Evolutionary conservation across 2,329 filamentous ascomycete genomes (phyloP).

Genomic region (Beauveria bassiana): DNA sequence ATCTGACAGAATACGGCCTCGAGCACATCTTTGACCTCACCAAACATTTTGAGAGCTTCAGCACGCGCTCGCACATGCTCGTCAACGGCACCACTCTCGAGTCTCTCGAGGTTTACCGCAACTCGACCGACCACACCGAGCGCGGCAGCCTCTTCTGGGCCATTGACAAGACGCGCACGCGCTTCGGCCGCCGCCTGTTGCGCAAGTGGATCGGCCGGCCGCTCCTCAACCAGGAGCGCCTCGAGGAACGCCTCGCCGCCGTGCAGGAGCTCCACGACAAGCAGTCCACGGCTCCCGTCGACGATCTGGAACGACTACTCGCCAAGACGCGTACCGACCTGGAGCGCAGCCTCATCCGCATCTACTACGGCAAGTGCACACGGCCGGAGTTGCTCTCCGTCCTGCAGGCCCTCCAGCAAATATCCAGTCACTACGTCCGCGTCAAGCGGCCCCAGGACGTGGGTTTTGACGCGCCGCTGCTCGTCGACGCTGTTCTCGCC

Average conservation of each 20-base stretch:
- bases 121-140: conserved; percentile 77
- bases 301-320: conserved; percentile 67
- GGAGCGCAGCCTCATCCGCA: conserved; percentile 86
- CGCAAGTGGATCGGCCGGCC: conserved; percentile 94
- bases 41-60: conserved; percentile 96
- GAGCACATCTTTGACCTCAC: conserved; percentile 95
- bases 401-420: conserved; percentile 75
- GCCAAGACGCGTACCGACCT: conserved; percentile 69
- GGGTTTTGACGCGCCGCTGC: conserved; percentile 62
- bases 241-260: conserved; percentile 74
- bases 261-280: conserved; percentile 77
- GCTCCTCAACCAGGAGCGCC: conserved; percentile 63
- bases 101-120: conserved; percentile 91
- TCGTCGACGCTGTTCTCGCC: conserved; percentile 64
- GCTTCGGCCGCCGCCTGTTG: conserved; percentile 79
- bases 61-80: conserved; percentile 88
- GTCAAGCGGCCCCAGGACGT: conserved; percentile 57
- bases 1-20: conserved; percentile 83
- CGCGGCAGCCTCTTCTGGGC: conserved; percentile 95
- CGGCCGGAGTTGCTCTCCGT: conserved; percentile 80
- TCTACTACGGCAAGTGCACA: conserved; percentile 95
- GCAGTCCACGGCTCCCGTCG: conserved; percentile 57
- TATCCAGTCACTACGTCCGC: conserved; percentile 67
- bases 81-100: conserved; percentile 91
- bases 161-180: conserved; percentile 82